Evolutionary conservation across 83 land plant genomes (phyloP).

Genomic region (Diphasiastrum complanatum): DNA sequence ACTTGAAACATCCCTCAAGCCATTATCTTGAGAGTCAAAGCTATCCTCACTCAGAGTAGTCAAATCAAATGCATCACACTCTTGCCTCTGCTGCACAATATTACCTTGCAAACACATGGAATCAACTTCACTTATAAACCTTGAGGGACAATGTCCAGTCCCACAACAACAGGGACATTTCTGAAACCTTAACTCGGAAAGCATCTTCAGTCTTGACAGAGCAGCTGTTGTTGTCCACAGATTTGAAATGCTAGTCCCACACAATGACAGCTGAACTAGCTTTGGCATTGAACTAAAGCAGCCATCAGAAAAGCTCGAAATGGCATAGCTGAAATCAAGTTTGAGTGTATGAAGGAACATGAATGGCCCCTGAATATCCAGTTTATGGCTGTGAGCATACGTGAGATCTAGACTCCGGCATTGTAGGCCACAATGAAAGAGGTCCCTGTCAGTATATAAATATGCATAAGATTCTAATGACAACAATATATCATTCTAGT

Average conservation of each 20-base stretch:
- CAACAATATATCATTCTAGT: not conserved
- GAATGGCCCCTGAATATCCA: constrained; percentile 61
- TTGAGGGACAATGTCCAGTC: constrained; percentile 41
- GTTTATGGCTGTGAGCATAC: constrained; percentile 44
- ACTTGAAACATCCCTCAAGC: constrained; percentile 7
- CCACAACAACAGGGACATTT: constrained; percentile 65
- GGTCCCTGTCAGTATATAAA: constrained; percentile 37
- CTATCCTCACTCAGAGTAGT: constrained; percentile 18
- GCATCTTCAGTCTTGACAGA: constrained; percentile 49
- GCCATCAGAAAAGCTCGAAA: constrained; percentile 51
- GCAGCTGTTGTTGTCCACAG: constrained; percentile 77
- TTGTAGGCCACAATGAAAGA: constrained; percentile 53
- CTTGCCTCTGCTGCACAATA: not conserved
- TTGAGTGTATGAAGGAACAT: constrained; percentile 48
- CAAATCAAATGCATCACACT: not conserved
- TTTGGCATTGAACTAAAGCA: constrained; percentile 76
- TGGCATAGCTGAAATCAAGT: constrained; percentile 52
- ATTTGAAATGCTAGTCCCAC: constrained; percentile 64
- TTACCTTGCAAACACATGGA: constrained; percentile 1
- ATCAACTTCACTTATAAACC: constrained; percentile 9
- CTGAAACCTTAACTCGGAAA: constrained; percentile 72
- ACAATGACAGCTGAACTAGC: constrained; percentile 57
- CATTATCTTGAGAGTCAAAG: constrained; percentile 17
- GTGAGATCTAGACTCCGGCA: constrained; percentile 54
- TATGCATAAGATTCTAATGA: not conserved